Evolutionary conservation across 2,329 filamentous ascomycete genomes (phyloP), one percentile per base, ranked within the genome.

Genomic region (Colletotrichum coccodes): DNA sequence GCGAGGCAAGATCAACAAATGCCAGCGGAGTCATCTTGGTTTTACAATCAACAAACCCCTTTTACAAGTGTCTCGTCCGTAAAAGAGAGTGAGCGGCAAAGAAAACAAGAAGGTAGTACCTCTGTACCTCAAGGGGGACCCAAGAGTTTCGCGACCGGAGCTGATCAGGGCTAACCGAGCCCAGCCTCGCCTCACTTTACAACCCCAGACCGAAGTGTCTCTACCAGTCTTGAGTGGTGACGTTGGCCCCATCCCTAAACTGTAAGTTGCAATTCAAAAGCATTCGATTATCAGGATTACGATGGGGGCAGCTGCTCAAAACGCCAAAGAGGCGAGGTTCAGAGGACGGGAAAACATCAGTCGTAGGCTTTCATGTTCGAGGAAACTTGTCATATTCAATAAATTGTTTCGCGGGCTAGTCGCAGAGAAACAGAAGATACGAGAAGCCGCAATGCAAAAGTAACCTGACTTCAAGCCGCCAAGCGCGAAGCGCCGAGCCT

Each of bases 401-500:
- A 3, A 21, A 23, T 26, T 21, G 4, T 12, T 34, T 32, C 18
- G 9, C 49, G 16, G 38, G 9, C 11, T 50, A 62, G n/a, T 18
- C 21, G 38, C 34, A n/a, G 18, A 11, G 42, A 34, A 2, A 46
- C 11, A 3, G 18, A 60, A 12, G 18, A 46, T 1, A 14, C 28
- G 18, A n/a, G 21, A 60, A 42, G 34, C 9, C 14, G 16, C 40
- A 36, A 49, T 14, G 26, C 18, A 47, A 59, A 12, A 36, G 23
- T 54, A 53, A 53, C 16, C 60, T 59, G 64, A 59, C 60, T 16
- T 11, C 32, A 18, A 49, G 32, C 64, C 44, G 60, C 64, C 64
- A 68, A 68, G 64, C 60, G 64, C 32, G 32, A 18, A 68, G 58
- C 64, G 64, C 58, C 58, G 40, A 67, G 64, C 58, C 58, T 62